Conservation (phyloP, 2,329 filamentous ascomycete genomes). For the Clarireedia hainanense region DNA sequence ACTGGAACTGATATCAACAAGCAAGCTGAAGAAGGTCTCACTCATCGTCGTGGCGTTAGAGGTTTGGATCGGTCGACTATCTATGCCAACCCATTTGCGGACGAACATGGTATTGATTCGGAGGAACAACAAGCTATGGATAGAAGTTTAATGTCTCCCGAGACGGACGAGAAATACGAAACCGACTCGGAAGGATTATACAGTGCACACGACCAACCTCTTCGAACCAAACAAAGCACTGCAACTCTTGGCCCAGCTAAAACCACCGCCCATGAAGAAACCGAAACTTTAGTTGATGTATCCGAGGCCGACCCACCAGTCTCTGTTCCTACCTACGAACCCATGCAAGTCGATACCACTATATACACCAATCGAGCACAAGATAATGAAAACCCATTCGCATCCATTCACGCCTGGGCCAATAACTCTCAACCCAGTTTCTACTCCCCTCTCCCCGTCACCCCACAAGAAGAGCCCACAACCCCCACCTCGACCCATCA, state of each 20-base stretch:
- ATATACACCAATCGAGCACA: constrained; percentile 44
- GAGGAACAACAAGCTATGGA: constrained; percentile 38
- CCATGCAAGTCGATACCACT: constrained; percentile 18
- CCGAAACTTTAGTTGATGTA: constrained; percentile 24
- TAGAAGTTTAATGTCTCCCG: constrained; percentile 20
- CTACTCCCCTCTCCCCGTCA: constrained; percentile 52
- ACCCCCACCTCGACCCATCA: constrained; percentile 15
- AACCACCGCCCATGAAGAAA: background rate
- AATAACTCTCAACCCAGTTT: constrained; percentile 39
- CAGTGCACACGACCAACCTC: constrained; percentile 16
- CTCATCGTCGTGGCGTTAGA: constrained; percentile 37
- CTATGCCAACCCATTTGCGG: constrained; percentile 51
- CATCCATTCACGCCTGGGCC: constrained; percentile 59
- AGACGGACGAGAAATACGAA: constrained; percentile 40
- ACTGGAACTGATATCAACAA: constrained; percentile 41
- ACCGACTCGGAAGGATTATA: constrained; percentile 43
- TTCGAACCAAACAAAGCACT: constrained; percentile 11
- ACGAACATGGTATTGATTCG: constrained; percentile 28
- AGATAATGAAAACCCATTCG: constrained; percentile 42
- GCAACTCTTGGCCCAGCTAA: constrained; percentile 15
- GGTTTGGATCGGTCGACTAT: constrained; percentile 37
- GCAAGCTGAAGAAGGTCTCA: constrained; percentile 35
- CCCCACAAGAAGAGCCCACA: constrained; percentile 30
- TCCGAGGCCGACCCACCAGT: constrained; percentile 24
- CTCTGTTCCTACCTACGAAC: constrained; percentile 21